Conservation (phyloP, 805 yeast genomes). For the Pichia pseudocactophila region DNA sequence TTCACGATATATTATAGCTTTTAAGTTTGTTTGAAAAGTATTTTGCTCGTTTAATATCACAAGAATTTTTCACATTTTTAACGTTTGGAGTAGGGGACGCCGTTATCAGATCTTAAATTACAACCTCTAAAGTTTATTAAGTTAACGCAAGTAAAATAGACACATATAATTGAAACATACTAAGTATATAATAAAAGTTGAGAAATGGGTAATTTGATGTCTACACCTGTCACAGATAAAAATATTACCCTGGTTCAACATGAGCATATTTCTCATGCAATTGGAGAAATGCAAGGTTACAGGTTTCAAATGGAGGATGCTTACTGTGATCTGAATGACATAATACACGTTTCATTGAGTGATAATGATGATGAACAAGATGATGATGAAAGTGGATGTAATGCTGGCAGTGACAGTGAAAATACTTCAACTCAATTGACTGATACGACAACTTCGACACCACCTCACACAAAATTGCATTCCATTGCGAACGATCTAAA, state of each 20-base stretch:
- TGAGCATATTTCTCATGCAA: constrained; percentile 43
- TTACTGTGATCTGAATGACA: constrained; percentile 38
- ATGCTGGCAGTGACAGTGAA: background rate
- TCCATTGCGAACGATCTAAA: constrained; percentile 5
- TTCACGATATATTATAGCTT: too few relatives aligned
- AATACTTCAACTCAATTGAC: background rate
- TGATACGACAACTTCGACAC: constrained; percentile 1
- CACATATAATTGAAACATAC: background rate
- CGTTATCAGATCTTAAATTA: too few relatives aligned
- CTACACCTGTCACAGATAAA: constrained; percentile 69
- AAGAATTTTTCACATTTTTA: too few relatives aligned
- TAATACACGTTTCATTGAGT: constrained; percentile 7
- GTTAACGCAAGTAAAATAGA: too few relatives aligned
- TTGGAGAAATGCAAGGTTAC: constrained; percentile 77
- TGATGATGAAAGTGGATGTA: background rate
- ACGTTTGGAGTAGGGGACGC: too few relatives aligned
- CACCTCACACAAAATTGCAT: background rate
- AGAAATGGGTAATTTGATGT: constrained; percentile 65
- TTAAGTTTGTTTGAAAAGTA: too few relatives aligned
- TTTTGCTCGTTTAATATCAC: too few relatives aligned
- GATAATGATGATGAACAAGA: background rate
- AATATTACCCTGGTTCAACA: constrained; percentile 39
- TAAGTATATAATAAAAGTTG: background rate
- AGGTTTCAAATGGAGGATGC: constrained; percentile 72
- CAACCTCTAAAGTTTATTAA: too few relatives aligned